Percentiles rank a stretch among this genome's conserved stretches.
phyloP scores from a whole-genome alignment of 495 filamentous ascomycete genomes.

The Hypoxylon fuscum region DNA sequence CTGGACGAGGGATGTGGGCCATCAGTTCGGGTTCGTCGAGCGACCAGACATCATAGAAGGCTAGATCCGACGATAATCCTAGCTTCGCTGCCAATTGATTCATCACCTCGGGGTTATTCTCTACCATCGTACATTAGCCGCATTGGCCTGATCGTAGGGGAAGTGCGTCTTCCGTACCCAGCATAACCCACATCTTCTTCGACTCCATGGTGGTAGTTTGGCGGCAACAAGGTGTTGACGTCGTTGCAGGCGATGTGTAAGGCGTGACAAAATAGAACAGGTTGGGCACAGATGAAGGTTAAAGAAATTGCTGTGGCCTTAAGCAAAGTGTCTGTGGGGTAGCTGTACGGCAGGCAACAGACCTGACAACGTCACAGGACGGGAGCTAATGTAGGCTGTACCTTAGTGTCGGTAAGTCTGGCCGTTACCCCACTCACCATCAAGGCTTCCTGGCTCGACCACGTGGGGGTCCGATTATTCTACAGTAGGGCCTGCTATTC shows the following conservation, averaged over 20 bases:
- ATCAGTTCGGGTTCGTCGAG: conserved; percentile 77
- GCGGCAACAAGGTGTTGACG: too few relatives aligned
- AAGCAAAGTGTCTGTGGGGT: too few relatives aligned
- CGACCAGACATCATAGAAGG: conserved; percentile 83
- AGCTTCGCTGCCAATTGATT: conserved; percentile 74
- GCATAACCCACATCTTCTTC: conserved; percentile 24
- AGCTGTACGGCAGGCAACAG: not conserved
- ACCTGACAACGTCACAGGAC: not conserved
- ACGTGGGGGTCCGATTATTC: too few relatives aligned
- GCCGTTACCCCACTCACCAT: too few relatives aligned
- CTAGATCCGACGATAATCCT: conserved; percentile 70
- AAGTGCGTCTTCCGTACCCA: conserved; percentile 8
- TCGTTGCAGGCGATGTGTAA: too few relatives aligned
- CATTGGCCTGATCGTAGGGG: not conserved
- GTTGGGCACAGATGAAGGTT: too few relatives aligned
- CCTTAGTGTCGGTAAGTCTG: too few relatives aligned
- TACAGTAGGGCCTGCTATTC: too few relatives aligned
- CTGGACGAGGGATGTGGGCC: conserved; percentile 76
- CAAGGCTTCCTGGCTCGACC: too few relatives aligned
- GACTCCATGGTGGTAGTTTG: conserved; percentile 7
- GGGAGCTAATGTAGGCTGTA: too few relatives aligned
- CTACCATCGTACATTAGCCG: conserved; percentile 23
- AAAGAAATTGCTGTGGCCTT: too few relatives aligned
- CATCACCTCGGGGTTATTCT: conserved; percentile 79
- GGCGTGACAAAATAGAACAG: too few relatives aligned